phyloP scores from a whole-genome alignment of 768 basidiomycete genomes.

The Tephrocybe sp. region DNA sequence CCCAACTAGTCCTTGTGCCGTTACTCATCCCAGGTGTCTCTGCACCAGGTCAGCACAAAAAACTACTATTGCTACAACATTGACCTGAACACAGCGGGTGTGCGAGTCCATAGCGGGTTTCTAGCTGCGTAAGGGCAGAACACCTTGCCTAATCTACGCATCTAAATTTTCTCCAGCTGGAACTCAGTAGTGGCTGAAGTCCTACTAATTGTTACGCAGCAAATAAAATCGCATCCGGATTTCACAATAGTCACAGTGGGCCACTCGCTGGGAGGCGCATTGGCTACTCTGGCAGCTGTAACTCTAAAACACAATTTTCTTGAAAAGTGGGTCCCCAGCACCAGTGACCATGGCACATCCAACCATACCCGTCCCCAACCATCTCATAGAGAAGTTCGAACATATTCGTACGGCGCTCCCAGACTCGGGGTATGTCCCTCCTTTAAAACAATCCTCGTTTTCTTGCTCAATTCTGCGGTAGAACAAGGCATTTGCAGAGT shows the following conservation, averaged over 20 bases:
- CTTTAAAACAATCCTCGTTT: not conserved
- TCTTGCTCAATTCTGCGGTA: conserved; percentile 18
- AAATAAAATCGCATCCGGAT: conserved; percentile 34
- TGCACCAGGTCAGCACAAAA: conserved; percentile 33
- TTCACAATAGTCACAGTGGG: conserved; percentile 47
- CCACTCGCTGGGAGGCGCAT: conserved; percentile 55
- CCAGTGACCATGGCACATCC: not conserved
- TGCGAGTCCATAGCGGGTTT: conserved; percentile 50
- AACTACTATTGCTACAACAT: too few relatives aligned
- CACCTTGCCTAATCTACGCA: not conserved
- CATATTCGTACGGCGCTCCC: conserved; percentile 54
- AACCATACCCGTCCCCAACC: not conserved
- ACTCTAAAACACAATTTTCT: conserved; percentile 43
- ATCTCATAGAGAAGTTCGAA: conserved; percentile 31
- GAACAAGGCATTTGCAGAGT: conserved; percentile 47
- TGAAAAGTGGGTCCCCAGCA: conserved; percentile 24
- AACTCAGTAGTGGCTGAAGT: conserved; percentile 45
- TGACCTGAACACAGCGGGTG: too few relatives aligned
- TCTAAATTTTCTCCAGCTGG: conserved; percentile 39
- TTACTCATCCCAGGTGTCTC: conserved; percentile 44
- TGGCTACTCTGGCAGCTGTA: conserved; percentile 49
- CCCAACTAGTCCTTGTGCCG: conserved; percentile 41
- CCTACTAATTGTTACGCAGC: conserved; percentile 31
- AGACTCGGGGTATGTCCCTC: conserved; percentile 40
- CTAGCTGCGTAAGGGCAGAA: conserved; percentile 39